A percentile compares a stretch with the other conserved stretches of the same genome.
Conservation (phyloP, 441 rosid species). For the Gossypium davidsonii region DNA sequence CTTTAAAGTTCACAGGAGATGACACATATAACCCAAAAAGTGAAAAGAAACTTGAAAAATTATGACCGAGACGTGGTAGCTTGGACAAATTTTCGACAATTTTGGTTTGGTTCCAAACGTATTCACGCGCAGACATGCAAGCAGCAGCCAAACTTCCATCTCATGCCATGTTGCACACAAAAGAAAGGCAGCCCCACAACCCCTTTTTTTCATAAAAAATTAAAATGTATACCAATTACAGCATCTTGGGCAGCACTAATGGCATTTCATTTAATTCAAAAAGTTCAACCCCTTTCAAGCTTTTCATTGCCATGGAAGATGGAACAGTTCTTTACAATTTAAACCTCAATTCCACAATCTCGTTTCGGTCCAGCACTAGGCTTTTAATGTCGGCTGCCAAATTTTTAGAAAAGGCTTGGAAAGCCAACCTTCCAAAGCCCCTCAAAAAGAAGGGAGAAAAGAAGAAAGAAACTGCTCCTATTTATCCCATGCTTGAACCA, state of each 20-base stretch:
- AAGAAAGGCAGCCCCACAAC: neutral
- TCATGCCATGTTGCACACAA: neutral
- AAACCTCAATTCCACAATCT: constrained; percentile 10
- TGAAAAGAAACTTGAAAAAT: neutral
- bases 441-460: neutral
- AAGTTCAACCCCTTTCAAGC: constrained; percentile 9
- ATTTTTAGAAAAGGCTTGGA: neutral
- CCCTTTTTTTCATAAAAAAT: neutral
- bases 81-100: neutral
- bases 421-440: constrained; percentile 9
- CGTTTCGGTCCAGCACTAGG: constrained; percentile 6
- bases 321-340: constrained; percentile 15
- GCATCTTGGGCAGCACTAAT: neutral
- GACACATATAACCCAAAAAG: neutral
- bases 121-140: neutral
- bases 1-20: neutral
- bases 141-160: neutral
- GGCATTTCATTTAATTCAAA: constrained; percentile 11
- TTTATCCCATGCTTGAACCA: constrained; percentile 14
- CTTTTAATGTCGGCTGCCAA: neutral
- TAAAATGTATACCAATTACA: neutral
- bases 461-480: constrained; percentile 2
- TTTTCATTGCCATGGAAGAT: constrained; percentile 21
- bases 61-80: neutral
- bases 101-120: constrained; percentile 13